Base-by-base conservation (phyloP, 2,329 filamentous ascomycete genomes). In the Colletotrichum theobromicola region DNA sequence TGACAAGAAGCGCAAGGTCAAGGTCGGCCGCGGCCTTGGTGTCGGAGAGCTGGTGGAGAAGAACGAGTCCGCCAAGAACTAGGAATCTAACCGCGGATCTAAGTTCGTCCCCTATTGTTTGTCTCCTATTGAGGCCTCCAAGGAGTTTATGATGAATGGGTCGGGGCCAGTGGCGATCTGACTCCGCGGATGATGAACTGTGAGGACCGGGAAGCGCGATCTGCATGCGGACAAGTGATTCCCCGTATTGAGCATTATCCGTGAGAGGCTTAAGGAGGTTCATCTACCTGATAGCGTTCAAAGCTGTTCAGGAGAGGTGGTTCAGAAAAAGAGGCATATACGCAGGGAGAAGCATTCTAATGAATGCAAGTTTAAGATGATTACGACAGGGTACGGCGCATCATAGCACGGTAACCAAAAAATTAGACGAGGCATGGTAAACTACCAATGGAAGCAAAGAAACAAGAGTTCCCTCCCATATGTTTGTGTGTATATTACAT, bases 41-140 rank as follows among this genome's bases (percentile, higher is more conserved):
- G 95, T 98, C 1, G 94, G 93, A 4, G 93, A 93, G 78, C 84
- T 95, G 80, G 93, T 95, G 26, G 93, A 95, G 87, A 92, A 91
- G 86, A 90, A 91, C 76, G 93, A 94, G 84, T 88, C 85, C 77
- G 88, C 85, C 77, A 88, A 89, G 77, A 84, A 87, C 70, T 80
- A 83, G 61, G 34, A 72, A 78, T 63, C 10, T n/a, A 50, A 21
- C 21, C 53, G 26, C 26, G 53, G 5, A 30, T 50, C 53, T 26
- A 50, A 7, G 42, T 50, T 24, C 42, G 42, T 50, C n/a, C 42
- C 42, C 42, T 50, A 50, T 50, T 50, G n/a, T 50, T 4, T 50
- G 42, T 50, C 42, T 10, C 6, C 42, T 4, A 21, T 50, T 50
- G 10, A 50, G 42, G 42, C 42, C 42, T 50, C 42, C 42, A 24